Evolutionary conservation across 371 early-diverging fungal genomes (phyloP).

Genomic region (Rhizopus arrhizus): DNA sequence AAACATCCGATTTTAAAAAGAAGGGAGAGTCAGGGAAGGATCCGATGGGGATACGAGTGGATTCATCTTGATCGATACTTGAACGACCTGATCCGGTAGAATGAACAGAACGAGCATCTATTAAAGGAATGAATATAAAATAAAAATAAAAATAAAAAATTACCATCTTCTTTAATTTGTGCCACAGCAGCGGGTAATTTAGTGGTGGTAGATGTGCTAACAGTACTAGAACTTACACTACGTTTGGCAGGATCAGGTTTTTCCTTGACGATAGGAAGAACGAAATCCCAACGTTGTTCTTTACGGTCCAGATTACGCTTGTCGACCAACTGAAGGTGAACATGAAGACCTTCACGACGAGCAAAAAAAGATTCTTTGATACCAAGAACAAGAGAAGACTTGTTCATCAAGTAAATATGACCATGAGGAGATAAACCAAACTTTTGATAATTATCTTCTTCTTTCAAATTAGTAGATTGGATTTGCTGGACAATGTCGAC

Average conservation of each 20-base stretch:
- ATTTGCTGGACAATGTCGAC: slow-evolving; percentile 54
- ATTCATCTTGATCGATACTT: slow-evolving; percentile 39
- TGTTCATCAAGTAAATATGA: slow-evolving; percentile 46
- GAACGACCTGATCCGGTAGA: slow-evolving; percentile 23
- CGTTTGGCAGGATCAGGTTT: slow-evolving; percentile 11
- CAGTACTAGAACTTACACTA: slow-evolving; percentile 18
- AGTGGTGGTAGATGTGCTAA: slow-evolving; percentile 17
- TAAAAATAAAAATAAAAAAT: not conserved
- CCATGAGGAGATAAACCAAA: slow-evolving; percentile 45
- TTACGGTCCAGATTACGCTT: slow-evolving; percentile 41
- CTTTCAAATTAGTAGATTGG: slow-evolving; percentile 29
- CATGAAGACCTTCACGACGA: slow-evolving; percentile 51
- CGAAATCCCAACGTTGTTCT: slow-evolving; percentile 55
- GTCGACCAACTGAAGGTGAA: slow-evolving; percentile 48
- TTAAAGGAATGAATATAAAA: not conserved
- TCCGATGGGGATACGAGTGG: slow-evolving; percentile 30
- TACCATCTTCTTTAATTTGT: slow-evolving; percentile 49
- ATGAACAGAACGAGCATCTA: slow-evolving; percentile 41
- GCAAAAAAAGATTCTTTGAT: slow-evolving; percentile 55
- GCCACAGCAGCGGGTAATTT: slow-evolving; percentile 20
- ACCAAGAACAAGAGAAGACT: slow-evolving; percentile 53
- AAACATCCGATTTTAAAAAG: slow-evolving; percentile 44
- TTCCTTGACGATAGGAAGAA: slow-evolving; percentile 38
- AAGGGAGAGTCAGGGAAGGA: slow-evolving; percentile 46
- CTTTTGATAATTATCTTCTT: slow-evolving; percentile 31